Evolutionary conservation across 768 basidiomycete genomes (phyloP).

Genomic region (Rhodotorula diobovata): DNA sequence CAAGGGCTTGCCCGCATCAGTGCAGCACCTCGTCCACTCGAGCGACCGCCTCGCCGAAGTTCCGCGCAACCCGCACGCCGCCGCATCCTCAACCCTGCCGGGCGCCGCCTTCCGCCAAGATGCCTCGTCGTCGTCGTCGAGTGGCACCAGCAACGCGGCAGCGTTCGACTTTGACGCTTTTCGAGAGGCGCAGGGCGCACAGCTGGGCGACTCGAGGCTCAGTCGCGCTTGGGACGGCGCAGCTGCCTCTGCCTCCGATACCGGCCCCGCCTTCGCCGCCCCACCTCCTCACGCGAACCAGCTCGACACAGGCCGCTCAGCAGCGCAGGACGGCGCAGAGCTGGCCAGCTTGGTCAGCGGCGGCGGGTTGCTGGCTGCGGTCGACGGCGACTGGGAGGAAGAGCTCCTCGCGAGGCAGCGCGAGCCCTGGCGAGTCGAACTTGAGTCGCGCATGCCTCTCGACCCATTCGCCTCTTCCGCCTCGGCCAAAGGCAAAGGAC

Average conservation of each 20-base stretch:
- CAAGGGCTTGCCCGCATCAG: neutral
- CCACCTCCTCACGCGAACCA: neutral
- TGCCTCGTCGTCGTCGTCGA: neutral
- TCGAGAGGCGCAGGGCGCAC: neutral
- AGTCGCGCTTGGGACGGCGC: neutral
- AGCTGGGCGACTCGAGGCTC: neutral
- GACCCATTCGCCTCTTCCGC: constrained; percentile 17
- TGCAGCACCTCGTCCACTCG: neutral
- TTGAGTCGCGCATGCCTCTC: neutral
- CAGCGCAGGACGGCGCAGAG: constrained; percentile 1
- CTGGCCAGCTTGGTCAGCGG: constrained; percentile 1
- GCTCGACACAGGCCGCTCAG: neutral
- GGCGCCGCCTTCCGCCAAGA: no score
- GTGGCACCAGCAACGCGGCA: neutral
- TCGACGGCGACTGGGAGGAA: constrained; percentile 27
- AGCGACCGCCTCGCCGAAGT: neutral
- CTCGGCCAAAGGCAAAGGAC: neutral
- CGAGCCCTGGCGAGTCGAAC: neutral
- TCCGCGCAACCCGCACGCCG: neutral
- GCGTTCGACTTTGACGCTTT: neutral
- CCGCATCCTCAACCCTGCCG: no score
- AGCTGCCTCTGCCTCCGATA: neutral
- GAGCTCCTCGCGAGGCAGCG: constrained; percentile 14
- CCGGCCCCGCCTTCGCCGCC: neutral
- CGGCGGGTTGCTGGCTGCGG: neutral